A percentile compares a stretch with the other conserved stretches of the same genome.
Evolutionary conservation across 306 rosid genomes (phyloP).

Genomic region (Prunus salicina): DNA sequence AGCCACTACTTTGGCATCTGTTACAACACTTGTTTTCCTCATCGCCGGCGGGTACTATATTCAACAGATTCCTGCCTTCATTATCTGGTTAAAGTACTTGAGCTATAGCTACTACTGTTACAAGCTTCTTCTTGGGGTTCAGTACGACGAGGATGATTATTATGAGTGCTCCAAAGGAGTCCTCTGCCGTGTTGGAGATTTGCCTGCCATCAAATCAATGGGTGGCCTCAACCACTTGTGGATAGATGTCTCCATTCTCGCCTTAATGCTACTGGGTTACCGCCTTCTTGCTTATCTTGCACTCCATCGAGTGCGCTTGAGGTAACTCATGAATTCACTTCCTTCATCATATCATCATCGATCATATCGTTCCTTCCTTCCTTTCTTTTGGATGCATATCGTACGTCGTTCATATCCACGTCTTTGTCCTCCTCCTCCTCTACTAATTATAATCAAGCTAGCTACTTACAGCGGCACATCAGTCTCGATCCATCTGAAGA

Average conservation of each 20-base stretch:
- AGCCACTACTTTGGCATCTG: constrained; percentile 94
- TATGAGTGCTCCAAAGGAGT: constrained; percentile 78
- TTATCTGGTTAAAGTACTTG: constrained; percentile 85
- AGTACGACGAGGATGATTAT: constrained; percentile 62
- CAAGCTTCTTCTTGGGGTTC: constrained; percentile 92
- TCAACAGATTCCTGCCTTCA: constrained; percentile 89
- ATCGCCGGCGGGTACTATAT: constrained; percentile 97
- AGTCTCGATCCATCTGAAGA: neutral
- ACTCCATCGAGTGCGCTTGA: constrained; percentile 70
- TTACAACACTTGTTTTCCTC: constrained; percentile 91
- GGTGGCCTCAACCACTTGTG: constrained; percentile 72
- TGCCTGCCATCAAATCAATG: constrained; percentile 74
- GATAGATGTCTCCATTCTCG: constrained; percentile 79
- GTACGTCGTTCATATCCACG: neutral
- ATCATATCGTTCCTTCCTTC: too few relatives aligned
- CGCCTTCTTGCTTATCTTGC: constrained; percentile 84
- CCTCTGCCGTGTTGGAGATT: constrained; percentile 62
- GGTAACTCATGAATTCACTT: neutral
- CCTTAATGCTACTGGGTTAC: constrained; percentile 83
- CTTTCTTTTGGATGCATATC: neutral
- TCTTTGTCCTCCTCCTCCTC: too few relatives aligned
- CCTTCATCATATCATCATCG: neutral
- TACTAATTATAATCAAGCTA: neutral
- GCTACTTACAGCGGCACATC: neutral
- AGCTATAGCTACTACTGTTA: constrained; percentile 96